Percentiles rank a stretch among this genome's conserved stretches.
Evolutionary conservation across 305 asterid species (phyloP).

Genomic region (Euphrasia arctica): DNA sequence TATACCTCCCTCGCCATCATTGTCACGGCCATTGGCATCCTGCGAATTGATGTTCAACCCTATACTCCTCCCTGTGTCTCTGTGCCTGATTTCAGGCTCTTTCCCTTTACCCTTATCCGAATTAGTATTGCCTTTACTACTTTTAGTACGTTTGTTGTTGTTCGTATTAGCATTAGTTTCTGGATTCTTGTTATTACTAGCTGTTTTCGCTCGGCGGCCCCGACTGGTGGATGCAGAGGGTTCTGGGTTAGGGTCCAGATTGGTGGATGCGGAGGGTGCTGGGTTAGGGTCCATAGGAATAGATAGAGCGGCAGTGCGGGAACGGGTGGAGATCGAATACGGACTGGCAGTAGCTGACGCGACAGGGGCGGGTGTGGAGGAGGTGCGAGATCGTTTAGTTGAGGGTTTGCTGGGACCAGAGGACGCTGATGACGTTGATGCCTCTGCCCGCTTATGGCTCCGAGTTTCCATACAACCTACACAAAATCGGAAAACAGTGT

Average conservation of each 20-base stretch:
- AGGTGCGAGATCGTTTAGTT: conserved; percentile 30
- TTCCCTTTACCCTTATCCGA: conserved; percentile 39
- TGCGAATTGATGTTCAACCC: conserved; percentile 56
- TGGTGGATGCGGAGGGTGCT: too few species aligned
- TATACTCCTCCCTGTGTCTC: conserved; percentile 47
- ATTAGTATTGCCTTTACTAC: conserved; percentile 21
- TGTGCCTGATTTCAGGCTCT: conserved; percentile 55
- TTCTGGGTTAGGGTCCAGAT: conserved; percentile 30
- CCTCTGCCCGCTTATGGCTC: conserved; percentile 61
- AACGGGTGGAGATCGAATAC: conserved; percentile 51
- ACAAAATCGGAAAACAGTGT: not conserved
- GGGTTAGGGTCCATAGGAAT: conserved; percentile 55
- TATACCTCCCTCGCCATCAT: conserved; percentile 64
- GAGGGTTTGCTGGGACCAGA: conserved; percentile 63
- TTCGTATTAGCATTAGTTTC: conserved; percentile 24
- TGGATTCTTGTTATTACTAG: conserved; percentile 34
- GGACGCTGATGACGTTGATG: conserved; percentile 69
- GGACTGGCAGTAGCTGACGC: conserved; percentile 13
- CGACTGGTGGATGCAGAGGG: conserved; percentile 63
- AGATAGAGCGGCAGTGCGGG: conserved; percentile 48
- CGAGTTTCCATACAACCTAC: conserved; percentile 6
- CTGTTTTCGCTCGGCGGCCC: conserved; percentile 62
- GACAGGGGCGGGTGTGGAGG: conserved; percentile 26
- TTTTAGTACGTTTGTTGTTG: conserved; percentile 24
- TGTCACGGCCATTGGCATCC: conserved; percentile 53